Percentiles rank a stretch among this genome's conserved stretches.
phyloP scores from a whole-genome alignment of 176 grass and related monocot species.

The Hsuehochloa calcarea region DNA sequence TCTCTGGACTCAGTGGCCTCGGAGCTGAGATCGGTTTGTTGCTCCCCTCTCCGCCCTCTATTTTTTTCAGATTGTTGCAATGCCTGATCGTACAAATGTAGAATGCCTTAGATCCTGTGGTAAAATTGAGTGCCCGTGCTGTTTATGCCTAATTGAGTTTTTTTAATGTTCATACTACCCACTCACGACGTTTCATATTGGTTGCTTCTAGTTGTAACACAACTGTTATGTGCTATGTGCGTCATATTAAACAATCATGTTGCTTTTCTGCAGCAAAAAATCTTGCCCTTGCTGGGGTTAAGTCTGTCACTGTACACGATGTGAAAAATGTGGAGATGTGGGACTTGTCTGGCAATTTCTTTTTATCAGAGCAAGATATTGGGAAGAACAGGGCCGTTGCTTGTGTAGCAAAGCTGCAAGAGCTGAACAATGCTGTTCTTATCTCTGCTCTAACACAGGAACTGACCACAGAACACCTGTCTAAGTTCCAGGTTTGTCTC shows the following conservation, averaged over 20 bases:
- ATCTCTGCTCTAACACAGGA: slow-evolving; percentile 57
- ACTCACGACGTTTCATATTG: background rate
- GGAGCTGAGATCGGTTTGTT: slow-evolving; percentile 69
- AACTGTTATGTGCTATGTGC: background rate
- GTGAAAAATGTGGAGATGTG: slow-evolving; percentile 51
- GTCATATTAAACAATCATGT: background rate
- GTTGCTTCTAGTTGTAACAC: background rate
- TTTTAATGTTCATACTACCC: background rate
- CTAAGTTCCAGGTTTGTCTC: slow-evolving; percentile 59
- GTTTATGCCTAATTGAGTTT: too few species aligned
- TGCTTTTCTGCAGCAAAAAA: slow-evolving; percentile 61
- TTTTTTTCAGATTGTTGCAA: background rate
- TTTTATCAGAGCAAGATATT: slow-evolving; percentile 57
- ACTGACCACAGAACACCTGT: slow-evolving; percentile 45
- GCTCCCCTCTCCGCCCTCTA: background rate
- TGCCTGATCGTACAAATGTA: background rate
- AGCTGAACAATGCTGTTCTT: slow-evolving; percentile 70
- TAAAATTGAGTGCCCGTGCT: background rate
- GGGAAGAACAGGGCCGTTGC: slow-evolving; percentile 63
- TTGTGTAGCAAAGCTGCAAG: slow-evolving; percentile 61
- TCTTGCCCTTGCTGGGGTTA: slow-evolving; percentile 74
- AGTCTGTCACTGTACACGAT: slow-evolving; percentile 74
- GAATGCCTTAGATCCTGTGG: background rate
- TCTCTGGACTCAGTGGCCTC: slow-evolving; percentile 78
- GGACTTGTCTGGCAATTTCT: slow-evolving; percentile 82